Evolutionary conservation across 345 rosid species (phyloP), one percentile per base, ranked within the genome.

Genomic region (Citrus reticulata): DNA sequence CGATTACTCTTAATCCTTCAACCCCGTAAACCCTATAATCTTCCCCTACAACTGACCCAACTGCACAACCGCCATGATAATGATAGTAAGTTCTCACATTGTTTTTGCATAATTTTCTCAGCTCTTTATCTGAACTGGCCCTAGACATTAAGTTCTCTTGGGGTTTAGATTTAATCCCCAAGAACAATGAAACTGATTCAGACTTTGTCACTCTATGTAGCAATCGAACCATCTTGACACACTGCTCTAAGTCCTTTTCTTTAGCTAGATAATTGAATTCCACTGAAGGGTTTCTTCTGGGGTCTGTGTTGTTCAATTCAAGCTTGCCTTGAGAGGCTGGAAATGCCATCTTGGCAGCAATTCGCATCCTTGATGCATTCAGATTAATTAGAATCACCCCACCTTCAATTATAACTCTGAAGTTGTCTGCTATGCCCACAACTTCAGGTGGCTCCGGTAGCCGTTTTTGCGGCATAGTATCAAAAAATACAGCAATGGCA

Each of bases 271-370:
- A 94, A 78, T 91, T 94, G 87, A 90, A 92, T 84, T 78, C 80
- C 79, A 92, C 92, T 4, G 79, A 66, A 0, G 94, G 98, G 86
- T 93, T 94, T 60, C 80, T 74, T 83, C 93, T 89, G 4, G 95
- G 92, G 77, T 89, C 88, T 4, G 69, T 85, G 80, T 66, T 88
- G 71, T 80, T 73, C 39, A 92, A 77, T 79, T 87, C 81, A 35
- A 91, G 96, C 77, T 85, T 88, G 9, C 95, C 94, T 84, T 80
- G 87, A 13, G 97, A 95, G 30, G 73, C 83, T 35, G 97, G 97
- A 79, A 90, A 90, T 27, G 95, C 93, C 13, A 88, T 68, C 79
- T 91, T 93, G 49, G 89, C 86, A 6, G 91, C 84, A 1, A 93
- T 82, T 0, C 88, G 89, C 80, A 86, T 83, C 40, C 90, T 89